Evolutionary conservation across 1,139 yeast species (phyloP).

Genomic region (Hansenula anomala): DNA sequence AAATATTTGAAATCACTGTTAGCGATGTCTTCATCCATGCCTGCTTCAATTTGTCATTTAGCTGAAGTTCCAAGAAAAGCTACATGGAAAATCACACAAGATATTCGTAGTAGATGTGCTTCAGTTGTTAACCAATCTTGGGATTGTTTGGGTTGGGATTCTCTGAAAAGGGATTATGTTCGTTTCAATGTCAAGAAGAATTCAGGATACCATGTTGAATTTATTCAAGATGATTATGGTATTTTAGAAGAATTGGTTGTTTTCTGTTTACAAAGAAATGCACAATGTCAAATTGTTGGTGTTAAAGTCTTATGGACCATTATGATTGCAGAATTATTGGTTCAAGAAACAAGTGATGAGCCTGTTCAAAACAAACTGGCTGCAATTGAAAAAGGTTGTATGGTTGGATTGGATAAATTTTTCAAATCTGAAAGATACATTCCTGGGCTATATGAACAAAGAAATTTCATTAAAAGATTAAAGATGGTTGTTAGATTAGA

Average conservation of each 20-base stretch:
- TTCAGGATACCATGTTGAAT: constrained; percentile 72
- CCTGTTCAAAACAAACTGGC: constrained; percentile 50
- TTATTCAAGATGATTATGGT: constrained; percentile 53
- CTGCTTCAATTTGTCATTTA: constrained; percentile 58
- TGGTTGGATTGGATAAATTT: constrained; percentile 59
- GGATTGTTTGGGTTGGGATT: constrained; percentile 71
- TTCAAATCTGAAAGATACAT: constrained; percentile 53
- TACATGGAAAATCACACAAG: constrained; percentile 58
- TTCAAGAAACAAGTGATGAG: constrained; percentile 58
- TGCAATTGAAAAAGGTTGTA: constrained; percentile 60
- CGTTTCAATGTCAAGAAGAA: constrained; percentile 60
- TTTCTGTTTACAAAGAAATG: constrained; percentile 65
- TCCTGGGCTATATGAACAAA: constrained; percentile 54
- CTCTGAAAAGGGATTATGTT: constrained; percentile 50
- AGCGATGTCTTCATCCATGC: constrained; percentile 43
- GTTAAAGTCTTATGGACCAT: constrained; percentile 70
- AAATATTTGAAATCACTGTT: constrained; percentile 56
- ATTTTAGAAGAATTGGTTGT: constrained; percentile 63
- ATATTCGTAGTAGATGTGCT: constrained; percentile 59
- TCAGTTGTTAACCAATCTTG: constrained; percentile 55
- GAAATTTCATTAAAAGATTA: constrained; percentile 45
- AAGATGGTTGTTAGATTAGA: constrained; percentile 52
- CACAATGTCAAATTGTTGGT: constrained; percentile 59
- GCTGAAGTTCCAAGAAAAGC: constrained; percentile 74
- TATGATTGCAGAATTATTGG: constrained; percentile 58